These are phyloP conservation scores for barley (Hordeum vulgare) DNA, from an alignment of 176 grass and related monocot species.

Conservation along the genomic window MorexV3_pseudomolecules_assembly NC_058518.1:293572809-293573308, in stretches of 20 bases:
- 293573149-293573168: conserved; percentile 35
- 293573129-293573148: conserved; percentile 39
- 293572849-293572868: background rate
- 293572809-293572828: background rate
- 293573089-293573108: conserved; percentile 58
- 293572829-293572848: background rate
- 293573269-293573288: conserved; percentile 40
- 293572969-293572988: too few species aligned
- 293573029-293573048: background rate
- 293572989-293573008: too few species aligned
- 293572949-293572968: too few species aligned
- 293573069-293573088: conserved; percentile 4
- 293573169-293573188: conserved; percentile 45
- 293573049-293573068: background rate
- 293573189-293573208: conserved; percentile 46
- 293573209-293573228: conserved; percentile 30
- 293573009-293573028: too few species aligned
- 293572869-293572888: background rate
- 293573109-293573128: conserved; percentile 60
- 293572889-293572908: too few species aligned
- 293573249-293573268: conserved; percentile 50
- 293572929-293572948: too few species aligned
- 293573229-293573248: conserved; percentile 48
- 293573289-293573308: conserved; percentile 50
- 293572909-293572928: too few species aligned